A percentile compares a stretch with the other conserved stretches of the same genome.
Conservation (phyloP, 768 basidiomycete species). For the Tremella yokohamensis region DNA sequence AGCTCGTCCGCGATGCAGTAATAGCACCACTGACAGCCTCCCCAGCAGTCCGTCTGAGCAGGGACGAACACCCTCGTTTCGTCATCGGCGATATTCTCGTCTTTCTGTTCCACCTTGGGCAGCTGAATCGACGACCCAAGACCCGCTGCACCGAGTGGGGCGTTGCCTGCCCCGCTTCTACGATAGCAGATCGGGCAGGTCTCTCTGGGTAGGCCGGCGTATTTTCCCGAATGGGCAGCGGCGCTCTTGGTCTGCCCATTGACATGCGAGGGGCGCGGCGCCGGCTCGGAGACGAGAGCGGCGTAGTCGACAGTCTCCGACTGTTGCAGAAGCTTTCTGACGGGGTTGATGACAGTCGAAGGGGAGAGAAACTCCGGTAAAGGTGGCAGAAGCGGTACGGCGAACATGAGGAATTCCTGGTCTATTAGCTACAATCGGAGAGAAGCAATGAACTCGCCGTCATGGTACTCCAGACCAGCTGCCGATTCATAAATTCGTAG, state of each 20-base stretch:
- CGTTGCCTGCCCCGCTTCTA: conserved; percentile 23
- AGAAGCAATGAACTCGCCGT: conserved; percentile 61
- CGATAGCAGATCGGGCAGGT: conserved; percentile 81
- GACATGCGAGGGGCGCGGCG: neutral
- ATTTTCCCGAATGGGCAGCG: conserved; percentile 55
- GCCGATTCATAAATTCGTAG: conserved; percentile 98
- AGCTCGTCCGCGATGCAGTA: conserved; percentile 83
- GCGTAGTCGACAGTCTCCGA: conserved; percentile 19
- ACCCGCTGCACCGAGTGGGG: conserved; percentile 58
- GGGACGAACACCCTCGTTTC: conserved; percentile 79
- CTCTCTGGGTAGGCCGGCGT: conserved; percentile 64
- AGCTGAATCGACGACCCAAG: conserved; percentile 22
- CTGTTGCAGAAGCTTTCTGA: conserved; percentile 19
- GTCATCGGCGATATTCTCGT: conserved; percentile 54
- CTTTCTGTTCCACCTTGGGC: conserved; percentile 22
- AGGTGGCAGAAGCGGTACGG: conserved; percentile 77
- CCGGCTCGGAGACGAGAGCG: conserved; percentile 10
- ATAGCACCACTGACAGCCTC: conserved; percentile 87
- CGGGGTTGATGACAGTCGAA: conserved; percentile 15
- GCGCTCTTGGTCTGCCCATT: neutral
- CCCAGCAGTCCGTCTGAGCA: conserved; percentile 56
- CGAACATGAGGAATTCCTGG: conserved; percentile 91
- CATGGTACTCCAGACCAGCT: conserved; percentile 98
- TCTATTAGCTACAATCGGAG: neutral
- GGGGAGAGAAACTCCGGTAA: conserved; percentile 39